phyloP scores from a whole-genome alignment of 192 early-diverging fungal genomes.

The Coemansia sp. region DNA sequence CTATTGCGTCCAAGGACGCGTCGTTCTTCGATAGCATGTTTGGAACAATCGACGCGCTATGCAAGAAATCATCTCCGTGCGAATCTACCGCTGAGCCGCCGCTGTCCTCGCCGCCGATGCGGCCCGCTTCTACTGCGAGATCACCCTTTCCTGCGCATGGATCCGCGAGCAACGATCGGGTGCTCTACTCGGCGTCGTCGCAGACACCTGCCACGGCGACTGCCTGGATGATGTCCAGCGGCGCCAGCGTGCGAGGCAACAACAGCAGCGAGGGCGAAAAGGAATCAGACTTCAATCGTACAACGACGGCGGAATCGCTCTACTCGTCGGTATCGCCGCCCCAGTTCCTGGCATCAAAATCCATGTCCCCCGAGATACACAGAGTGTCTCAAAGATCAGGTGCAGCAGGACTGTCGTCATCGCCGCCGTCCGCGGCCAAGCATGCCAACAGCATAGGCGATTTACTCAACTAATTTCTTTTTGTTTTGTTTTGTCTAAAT shows the following conservation, averaged over 20 bases:
- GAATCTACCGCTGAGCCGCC: background rate
- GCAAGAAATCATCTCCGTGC: background rate
- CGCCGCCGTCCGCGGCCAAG: background rate
- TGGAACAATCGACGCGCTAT: background rate
- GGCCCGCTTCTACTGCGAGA: background rate
- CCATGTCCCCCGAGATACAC: background rate
- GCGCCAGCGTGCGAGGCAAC: background rate
- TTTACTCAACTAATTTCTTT: background rate
- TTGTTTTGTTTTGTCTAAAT: background rate
- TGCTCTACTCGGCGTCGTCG: background rate
- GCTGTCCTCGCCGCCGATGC: background rate
- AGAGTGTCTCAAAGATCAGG: background rate
- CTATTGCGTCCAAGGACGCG: constrained; percentile 33
- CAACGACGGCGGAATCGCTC: background rate
- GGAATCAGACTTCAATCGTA: background rate
- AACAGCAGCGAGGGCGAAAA: background rate
- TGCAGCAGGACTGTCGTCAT: no score
- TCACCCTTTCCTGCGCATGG: background rate
- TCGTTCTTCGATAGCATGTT: constrained; percentile 33
- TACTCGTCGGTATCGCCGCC: constrained; percentile 1
- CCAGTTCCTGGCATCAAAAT: background rate
- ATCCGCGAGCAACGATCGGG: background rate
- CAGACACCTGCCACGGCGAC: background rate
- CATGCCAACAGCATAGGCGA: constrained; percentile 2
- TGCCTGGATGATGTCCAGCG: constrained; percentile 11